Evolutionary conservation across 2,329 filamentous ascomycete genomes (phyloP), one percentile per base, ranked within the genome.

Genomic region (Coniochaeta prunicola): DNA sequence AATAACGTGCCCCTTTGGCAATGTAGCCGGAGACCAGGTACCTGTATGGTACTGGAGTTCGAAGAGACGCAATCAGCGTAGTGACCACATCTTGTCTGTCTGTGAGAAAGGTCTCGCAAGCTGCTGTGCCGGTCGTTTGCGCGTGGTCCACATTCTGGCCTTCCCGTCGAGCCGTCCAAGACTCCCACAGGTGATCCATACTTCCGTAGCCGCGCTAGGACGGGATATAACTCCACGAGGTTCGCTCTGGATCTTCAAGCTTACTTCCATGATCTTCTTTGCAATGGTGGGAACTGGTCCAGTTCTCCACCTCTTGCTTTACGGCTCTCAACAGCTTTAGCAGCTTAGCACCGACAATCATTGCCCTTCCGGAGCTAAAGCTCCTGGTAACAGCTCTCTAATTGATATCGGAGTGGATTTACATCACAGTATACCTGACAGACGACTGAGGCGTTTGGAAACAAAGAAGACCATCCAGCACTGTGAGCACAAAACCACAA

Each of bases 81-180:
- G n/a, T n/a, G n/a, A n/a, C n/a, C n/a, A n/a, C n/a, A n/a, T n/a
- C n/a, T n/a, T n/a, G n/a, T n/a, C n/a, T n/a, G n/a, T n/a, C n/a
- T 21, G 10, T 24, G 12, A 45, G 13, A 42, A 21, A 24, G 12
- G 5, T 21, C 19, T 26, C 21, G 6, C 21, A 24, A 21, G 40
- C 10, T 45, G 40, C 40, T 21, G 40, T 45, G 40, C 40, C 40
- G 40, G 19, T 26, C 19, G 13, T 21, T 42, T 42, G 38, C n/a
- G 19, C 38, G 19, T 42, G 38, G 38, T 42, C 38, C 38, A 42
- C 38, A 15, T 21, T 15, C 42, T 28, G n/a, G 53, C 7, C 24
- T 55, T 55, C 53, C 53, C 53, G 53, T 24, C 12, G 53, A 55
- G 17, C 53, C 53, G 53, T 50, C 45, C 45, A 40, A 9, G 36